These are phyloP conservation scores for Diaporthe citri DNA, from an alignment of 2,329 filamentous ascomycete species.

Conservation along the genomic window DNA sequence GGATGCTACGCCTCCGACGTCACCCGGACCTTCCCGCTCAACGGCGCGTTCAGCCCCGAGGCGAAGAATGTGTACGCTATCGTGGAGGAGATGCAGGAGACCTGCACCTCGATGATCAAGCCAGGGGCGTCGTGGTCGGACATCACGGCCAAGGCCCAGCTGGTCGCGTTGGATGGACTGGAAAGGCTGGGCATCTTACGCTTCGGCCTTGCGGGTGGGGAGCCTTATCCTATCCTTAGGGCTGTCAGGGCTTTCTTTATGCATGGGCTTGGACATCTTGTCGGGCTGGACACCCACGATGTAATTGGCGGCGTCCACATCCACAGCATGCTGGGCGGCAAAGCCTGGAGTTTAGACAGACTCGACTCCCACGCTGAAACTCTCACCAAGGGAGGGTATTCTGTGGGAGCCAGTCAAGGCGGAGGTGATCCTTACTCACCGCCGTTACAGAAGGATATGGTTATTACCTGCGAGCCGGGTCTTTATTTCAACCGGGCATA, in stretches of 20 bases:
- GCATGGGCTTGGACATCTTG: slow-evolving; percentile 81
- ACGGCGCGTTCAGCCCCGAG: slow-evolving; percentile 75
- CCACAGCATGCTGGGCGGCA: slow-evolving; percentile 25
- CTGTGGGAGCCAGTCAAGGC: slow-evolving; percentile 37
- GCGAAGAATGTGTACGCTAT: slow-evolving; percentile 80
- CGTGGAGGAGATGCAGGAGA: slow-evolving; percentile 84
- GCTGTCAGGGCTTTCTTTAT: slow-evolving; percentile 76
- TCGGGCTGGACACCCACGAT: slow-evolving; percentile 57
- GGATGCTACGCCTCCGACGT: slow-evolving; percentile 90
- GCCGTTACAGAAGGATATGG: slow-evolving; percentile 69
- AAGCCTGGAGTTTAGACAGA: slow-evolving; percentile 45
- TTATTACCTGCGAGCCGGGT: slow-evolving; percentile 85
- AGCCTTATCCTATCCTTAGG: slow-evolving; percentile 61
- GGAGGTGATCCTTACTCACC: slow-evolving; percentile 41
- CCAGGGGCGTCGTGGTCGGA: slow-evolving; percentile 79
- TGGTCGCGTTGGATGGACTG: slow-evolving; percentile 79
- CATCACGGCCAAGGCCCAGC: slow-evolving; percentile 79
- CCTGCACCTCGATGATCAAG: slow-evolving; percentile 76
- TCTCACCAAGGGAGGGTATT: slow-evolving; percentile 44
- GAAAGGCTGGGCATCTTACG: slow-evolving; percentile 78
- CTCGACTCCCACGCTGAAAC: slow-evolving; percentile 46
- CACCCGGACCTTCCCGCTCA: slow-evolving; percentile 87
- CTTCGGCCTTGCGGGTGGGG: slow-evolving; percentile 65
- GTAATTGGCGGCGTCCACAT: slow-evolving; percentile 41
- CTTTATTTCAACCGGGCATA: slow-evolving; percentile 70